A percentile compares a stretch with the other conserved stretches of the same genome.
Conservation (phyloP, 148 eudicot genomes). For the Fagopyrum tataricum region DNA sequence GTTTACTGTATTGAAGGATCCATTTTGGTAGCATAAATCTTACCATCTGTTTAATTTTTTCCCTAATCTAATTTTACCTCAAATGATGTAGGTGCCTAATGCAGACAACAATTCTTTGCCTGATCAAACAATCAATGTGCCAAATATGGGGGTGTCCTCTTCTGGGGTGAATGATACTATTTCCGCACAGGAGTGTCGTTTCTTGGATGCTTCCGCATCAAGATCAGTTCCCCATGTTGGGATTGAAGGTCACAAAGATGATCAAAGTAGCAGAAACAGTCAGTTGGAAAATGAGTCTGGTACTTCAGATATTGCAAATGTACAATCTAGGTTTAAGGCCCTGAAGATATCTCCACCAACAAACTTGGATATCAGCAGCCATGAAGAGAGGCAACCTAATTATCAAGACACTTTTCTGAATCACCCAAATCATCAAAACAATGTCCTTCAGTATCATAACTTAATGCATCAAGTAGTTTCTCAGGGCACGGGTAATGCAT, state of each 20-base stretch:
- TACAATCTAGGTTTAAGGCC: constrained; percentile 33
- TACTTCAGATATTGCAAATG: constrained; percentile 19
- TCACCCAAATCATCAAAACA: constrained; percentile 25
- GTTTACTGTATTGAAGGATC: not conserved
- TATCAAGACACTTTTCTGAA: constrained; percentile 26
- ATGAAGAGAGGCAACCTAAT: constrained; percentile 22
- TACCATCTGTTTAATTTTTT: not conserved
- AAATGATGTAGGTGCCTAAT: constrained; percentile 17
- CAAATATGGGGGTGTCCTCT: constrained; percentile 17
- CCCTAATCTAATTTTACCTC: not conserved
- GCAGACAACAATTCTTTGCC: constrained; percentile 33
- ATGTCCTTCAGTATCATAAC: constrained; percentile 28
- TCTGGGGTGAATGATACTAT: constrained; percentile 15
- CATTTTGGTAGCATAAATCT: not conserved
- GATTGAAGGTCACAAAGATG: constrained; percentile 26
- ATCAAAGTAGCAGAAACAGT: constrained; percentile 17
- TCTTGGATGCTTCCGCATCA: constrained; percentile 19
- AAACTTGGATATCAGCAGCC: constrained; percentile 27
- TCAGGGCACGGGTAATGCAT: constrained; percentile 31
- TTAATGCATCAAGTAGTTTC: constrained; percentile 38
- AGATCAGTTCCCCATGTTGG: constrained; percentile 24
- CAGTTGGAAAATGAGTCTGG: constrained; percentile 20
- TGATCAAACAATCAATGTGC: constrained; percentile 20
- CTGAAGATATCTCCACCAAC: constrained; percentile 28
- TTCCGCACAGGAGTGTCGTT: constrained; percentile 16